phyloP scores from a whole-genome alignment of 1,284 basidiomycete genomes.

The Rhodofomes roseus region DNA sequence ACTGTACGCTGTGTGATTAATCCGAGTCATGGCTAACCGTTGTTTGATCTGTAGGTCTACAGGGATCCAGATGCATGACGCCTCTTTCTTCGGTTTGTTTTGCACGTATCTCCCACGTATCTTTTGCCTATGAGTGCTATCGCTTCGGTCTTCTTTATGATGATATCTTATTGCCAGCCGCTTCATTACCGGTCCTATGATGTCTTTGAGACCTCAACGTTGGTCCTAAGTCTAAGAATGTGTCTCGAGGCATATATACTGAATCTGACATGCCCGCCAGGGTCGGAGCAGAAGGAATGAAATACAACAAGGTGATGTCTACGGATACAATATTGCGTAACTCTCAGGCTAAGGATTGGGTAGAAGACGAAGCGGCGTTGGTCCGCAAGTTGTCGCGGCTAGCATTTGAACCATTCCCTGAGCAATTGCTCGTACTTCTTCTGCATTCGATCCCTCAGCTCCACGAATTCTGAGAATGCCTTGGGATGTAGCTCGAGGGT shows the following conservation, averaged over 20 bases:
- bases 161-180: background rate
- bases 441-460: constrained; percentile 44
- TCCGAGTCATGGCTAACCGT: background rate
- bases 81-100: constrained; percentile 1
- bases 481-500: constrained; percentile 58
- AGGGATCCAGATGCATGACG: constrained; percentile 60
- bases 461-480: constrained; percentile 51
- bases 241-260: no score
- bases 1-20: constrained; percentile 14
- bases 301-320: background rate
- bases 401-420: constrained; percentile 2
- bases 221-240: no score
- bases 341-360: no score
- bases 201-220: background rate
- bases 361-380: no score
- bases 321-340: background rate
- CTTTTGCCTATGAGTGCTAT: background rate
- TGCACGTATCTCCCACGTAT: background rate
- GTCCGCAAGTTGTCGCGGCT: background rate
- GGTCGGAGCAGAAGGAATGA: no score
- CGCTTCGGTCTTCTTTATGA: background rate
- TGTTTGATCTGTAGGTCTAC: constrained; percentile 49
- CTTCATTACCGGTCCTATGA: no score
- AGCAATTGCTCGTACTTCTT: constrained; percentile 49
- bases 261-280: no score